phyloP scores from a whole-genome alignment of 805 yeast species.

The Sungouiella blattae region DNA sequence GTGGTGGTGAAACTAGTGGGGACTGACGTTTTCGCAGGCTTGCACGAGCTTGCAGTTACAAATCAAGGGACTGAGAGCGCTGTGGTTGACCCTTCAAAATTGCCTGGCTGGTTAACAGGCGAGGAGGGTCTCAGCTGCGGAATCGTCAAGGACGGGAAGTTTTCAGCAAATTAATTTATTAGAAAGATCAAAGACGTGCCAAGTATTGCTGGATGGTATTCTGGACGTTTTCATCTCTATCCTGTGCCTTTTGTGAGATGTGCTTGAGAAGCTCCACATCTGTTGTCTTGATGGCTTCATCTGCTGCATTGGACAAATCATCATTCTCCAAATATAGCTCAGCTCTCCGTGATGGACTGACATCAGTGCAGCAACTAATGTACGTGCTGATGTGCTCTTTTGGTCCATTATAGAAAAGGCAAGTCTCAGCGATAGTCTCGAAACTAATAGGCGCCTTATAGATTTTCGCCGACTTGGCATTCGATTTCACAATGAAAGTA shows the following conservation, averaged over 20 bases:
- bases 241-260: constrained; percentile 2
- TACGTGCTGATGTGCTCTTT: constrained; percentile 58
- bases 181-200: constrained; percentile 2
- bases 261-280: constrained; percentile 23
- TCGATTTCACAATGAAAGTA: constrained; percentile 23
- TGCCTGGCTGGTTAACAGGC: constrained; percentile 80
- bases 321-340: constrained; percentile 51
- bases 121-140: constrained; percentile 62
- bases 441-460: constrained; percentile 69
- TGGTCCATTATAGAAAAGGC: constrained; percentile 49
- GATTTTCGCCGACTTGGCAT: constrained; percentile 16
- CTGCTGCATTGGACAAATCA: constrained; percentile 48
- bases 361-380: constrained; percentile 47
- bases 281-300: constrained; percentile 44
- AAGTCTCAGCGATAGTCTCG: constrained; percentile 55
- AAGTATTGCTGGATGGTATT: constrained; percentile 9
- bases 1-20: constrained; percentile 51
- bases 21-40: constrained; percentile 71
- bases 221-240: constrained; percentile 7
- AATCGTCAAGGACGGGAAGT: constrained; percentile 16
- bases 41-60: constrained; percentile 58
- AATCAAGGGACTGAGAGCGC: constrained; percentile 22
- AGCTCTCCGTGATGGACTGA: constrained; percentile 45
- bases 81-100: constrained; percentile 48
- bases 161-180: background rate